Evolutionary conservation across 345 rosid species (phyloP), one percentile per base, ranked within the genome.

Genomic region (Ceriops decandra): DNA sequence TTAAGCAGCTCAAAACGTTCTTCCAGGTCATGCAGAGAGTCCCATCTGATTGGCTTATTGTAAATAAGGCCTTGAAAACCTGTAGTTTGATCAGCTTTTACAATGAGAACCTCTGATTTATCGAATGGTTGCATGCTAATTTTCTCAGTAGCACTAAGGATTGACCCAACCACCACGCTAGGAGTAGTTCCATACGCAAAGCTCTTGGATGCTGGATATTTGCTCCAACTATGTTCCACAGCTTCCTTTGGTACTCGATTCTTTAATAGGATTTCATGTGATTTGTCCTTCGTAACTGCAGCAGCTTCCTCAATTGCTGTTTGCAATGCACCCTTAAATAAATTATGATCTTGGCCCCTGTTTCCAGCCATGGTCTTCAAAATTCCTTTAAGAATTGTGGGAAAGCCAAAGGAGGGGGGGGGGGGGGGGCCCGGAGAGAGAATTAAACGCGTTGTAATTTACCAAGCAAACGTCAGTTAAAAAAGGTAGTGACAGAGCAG

Each of bases 41-140:
- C 87, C 99, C 99, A 95, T 24, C 85, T 66, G 56, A 95, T 71
- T 46, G 61, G 87, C 78, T 88, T 95, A 86, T 91, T 89, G 53
- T 85, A 70, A 46, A 95, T 93, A 71, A 91, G 79, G 72, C 99
- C 99, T 68, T 80, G 82, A 78, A 91, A 88, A 54, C 97, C 90
- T 5, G 71, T 57, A 47, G 63, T 74, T 6, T 52, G 63, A 60
- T 82, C 86, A 16, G 83, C 93, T 80, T 84, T 85, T 62, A 91
- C 82, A 42, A 95, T 78, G 68, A 95, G 77, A 68, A 91, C 69
- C 82, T 52, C 75, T 24, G 99, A 88, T 7, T 83, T 85, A 46
- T 79, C 87, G 79, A 95, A 95, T 16, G 93, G 86, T 52, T 74
- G 85, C 19, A 72, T 68, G 11, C 60, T 68, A 62, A 89, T 79